Evolutionary conservation across 2,329 filamentous ascomycete species (phyloP), one percentile per base, ranked within the genome.

Genomic region (Madurella mycetomatis): DNA sequence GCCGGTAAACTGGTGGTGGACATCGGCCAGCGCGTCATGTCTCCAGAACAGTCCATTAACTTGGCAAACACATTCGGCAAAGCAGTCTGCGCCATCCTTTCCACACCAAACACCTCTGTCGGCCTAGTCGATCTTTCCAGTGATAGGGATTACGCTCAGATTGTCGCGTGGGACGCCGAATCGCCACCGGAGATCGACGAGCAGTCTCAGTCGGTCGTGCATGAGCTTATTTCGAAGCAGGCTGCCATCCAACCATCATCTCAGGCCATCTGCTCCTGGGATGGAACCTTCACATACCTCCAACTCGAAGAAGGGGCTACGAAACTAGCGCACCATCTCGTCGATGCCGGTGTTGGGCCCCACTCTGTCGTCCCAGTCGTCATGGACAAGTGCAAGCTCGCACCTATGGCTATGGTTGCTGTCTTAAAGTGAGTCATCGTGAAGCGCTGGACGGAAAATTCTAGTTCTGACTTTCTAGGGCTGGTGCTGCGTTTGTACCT

Each of bases 331-430:
- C 69, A 69, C 1, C 70, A 77, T 48, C 73, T 90, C 0, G 65
- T 76, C 2, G 72, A 75, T 18, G 68, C 75, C 12, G 81, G 81
- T 0, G 73, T 82, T 0, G 68, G 72, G 0, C 72, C 76, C 0
- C 78, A 81, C 9, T 74, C 80, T 8, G 72, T 87, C 4, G 77
- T 91, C 1, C 84, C 83, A 5, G 75, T 91, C 5, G 79, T 85
- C 16, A 76, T 90, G 63, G 82, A 88, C 42, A 91, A 89, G 70
- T 87, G 81, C 17, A 71, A 83, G 13, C 80, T 86, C 66, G 76
- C 88, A 0, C 86, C 90, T 46, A 72, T 90, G 40, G 79, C 84
- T 7, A 85, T 92, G 56, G 74, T 92, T 17, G 86, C 86, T 0
- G 77, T 85, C 1, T 71, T 90, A 42, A 86, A 88, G 69, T 75